Percentiles rank a stretch among this genome's conserved stretches.
These are phyloP conservation scores for Blepharisma undulans DNA, from an alignment of 169 alveolate species.

Conservation along the genomic window DNA sequence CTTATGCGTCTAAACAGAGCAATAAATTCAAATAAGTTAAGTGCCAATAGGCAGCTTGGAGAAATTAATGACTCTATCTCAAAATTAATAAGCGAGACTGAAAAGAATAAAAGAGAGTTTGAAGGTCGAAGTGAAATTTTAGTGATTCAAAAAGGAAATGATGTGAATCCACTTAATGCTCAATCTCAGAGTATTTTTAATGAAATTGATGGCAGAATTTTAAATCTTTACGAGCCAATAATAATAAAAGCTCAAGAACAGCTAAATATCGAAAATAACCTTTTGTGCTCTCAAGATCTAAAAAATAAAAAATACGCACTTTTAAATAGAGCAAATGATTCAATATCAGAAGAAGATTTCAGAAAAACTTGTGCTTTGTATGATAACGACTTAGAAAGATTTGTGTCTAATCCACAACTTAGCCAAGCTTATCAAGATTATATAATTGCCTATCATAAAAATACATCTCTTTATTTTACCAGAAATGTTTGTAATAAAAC, in stretches of 20 bases:
- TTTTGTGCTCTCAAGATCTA: background rate
- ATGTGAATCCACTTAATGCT: background rate
- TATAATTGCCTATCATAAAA: background rate
- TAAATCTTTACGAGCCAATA: background rate
- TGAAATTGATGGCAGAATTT: background rate
- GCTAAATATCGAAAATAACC: background rate
- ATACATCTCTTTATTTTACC: background rate
- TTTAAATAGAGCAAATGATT: background rate
- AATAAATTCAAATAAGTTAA: background rate
- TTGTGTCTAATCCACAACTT: background rate
- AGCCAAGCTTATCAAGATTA: background rate
- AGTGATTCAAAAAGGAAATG: background rate
- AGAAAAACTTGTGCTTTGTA: background rate
- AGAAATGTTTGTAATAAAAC: background rate
- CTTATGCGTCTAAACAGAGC: background rate
- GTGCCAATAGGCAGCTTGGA: background rate
- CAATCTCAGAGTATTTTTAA: background rate
- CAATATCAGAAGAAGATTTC: background rate
- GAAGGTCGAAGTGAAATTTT: background rate
- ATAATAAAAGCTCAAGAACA: background rate
- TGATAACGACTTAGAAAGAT: background rate
- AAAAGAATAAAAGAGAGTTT: background rate
- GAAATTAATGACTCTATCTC: background rate
- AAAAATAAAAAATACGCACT: background rate
- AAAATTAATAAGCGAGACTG: background rate